These are phyloP conservation scores for Penicillium sp. DNA, from an alignment of 2,329 filamentous ascomycete species.

Conservation along the genomic window DNA sequence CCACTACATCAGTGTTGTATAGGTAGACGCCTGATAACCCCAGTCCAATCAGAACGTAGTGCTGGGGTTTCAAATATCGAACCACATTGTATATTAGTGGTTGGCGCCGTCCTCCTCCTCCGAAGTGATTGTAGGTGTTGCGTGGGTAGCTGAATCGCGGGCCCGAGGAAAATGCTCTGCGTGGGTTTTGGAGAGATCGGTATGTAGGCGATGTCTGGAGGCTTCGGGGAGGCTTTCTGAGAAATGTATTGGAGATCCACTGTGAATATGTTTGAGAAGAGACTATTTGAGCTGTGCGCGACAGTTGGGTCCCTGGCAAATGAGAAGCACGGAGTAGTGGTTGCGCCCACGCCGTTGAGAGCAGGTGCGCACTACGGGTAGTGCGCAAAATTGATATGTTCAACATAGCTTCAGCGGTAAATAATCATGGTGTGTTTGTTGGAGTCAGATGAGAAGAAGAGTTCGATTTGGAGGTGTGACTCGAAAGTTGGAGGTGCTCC, in stretches of 20 bases:
- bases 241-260: too few species aligned
- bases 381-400: not conserved
- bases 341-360: not conserved
- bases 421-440: not conserved
- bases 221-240: too few species aligned
- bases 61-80: slow-evolving; percentile 24
- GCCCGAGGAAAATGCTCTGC: slow-evolving; percentile 10
- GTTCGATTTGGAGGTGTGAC: not conserved
- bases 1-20: slow-evolving; percentile 58
- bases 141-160: slow-evolving; percentile 7
- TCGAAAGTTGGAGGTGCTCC: not conserved
- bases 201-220: too few species aligned
- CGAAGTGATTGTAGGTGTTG: slow-evolving; percentile 23
- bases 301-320: not conserved
- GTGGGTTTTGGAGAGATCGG: not conserved
- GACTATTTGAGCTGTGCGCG: slow-evolving; percentile 1
- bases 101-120: not conserved
- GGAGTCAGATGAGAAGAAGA: not conserved
- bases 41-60: slow-evolving; percentile 41
- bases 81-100: slow-evolving; percentile 19
- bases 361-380: not conserved
- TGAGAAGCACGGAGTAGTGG: not conserved
- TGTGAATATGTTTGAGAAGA: too few species aligned
- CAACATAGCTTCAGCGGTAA: not conserved
- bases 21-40: slow-evolving; percentile 52